Evolutionary conservation across 805 yeast species (phyloP), one percentile per base, ranked within the genome.

Genomic region (Blastobotrys mokoenaii): DNA sequence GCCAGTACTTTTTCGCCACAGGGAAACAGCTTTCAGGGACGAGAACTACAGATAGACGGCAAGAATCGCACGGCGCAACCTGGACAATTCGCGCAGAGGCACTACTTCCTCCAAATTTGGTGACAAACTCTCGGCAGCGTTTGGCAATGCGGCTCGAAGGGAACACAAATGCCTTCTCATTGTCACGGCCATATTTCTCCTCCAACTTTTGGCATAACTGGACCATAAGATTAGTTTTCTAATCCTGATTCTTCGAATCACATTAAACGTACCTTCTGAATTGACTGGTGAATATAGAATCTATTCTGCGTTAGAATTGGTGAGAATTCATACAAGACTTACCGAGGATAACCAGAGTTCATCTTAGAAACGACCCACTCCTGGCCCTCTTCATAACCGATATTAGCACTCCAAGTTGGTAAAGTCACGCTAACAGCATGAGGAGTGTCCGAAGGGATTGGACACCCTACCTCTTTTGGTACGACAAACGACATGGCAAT

Each of bases 371-470:
- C 80, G 3, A 88, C 86, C 83, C 87, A 80, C 16, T 75, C 80
- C 56, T 84, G 81, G 15, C 96, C 95, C 62, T 85, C 93, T 61
- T 88, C 96, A 58, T 93, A 93, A 2, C 87, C 96, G 1, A 93
- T 84, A 3, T 84, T 86, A 38, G 95, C 87, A 41, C 78, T 83
- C 98, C 97, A 93, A 0, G 96, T 84, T 6, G 98, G 98, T 30
- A 90, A 71, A 1, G 95, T 84, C 40, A 90, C 97, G 10, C 96
- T 85, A 1, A 90, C 96, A 0, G 97, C 96, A 63, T 93, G 97
- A 2, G 82, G 80, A 0, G 94, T 82, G 61, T 86, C 81, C 48
- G 84, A 82, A 2, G 98, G 97, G 47, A 93, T 89, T 1, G 96
- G 78, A 14, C 76, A 82, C 2, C 97, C 97, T 14, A 87, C 74